Conservation (phyloP, 805 yeast genomes). For the Metschnikowia koreensis region DNA sequence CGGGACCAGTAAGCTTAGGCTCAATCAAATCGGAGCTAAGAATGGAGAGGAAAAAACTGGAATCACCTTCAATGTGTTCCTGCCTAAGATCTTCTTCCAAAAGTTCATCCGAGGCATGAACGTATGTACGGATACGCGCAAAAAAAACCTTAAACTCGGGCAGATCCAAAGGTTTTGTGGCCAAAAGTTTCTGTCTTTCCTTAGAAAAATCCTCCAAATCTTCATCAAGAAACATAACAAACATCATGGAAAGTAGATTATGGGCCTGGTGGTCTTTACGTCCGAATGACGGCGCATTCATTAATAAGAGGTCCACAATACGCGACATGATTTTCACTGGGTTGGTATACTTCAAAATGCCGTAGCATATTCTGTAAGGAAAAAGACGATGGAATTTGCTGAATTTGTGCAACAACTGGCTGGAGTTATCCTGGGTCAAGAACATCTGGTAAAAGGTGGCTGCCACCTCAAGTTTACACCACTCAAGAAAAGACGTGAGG, state of each 20-base stretch:
- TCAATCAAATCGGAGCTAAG: conserved; percentile 20
- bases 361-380: conserved; percentile 77
- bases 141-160: conserved; percentile 28
- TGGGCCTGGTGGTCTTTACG: conserved; percentile 19
- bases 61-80: conserved; percentile 70
- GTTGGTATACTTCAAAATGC: conserved; percentile 77
- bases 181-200: conserved; percentile 49
- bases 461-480: conserved; percentile 81
- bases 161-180: conserved; percentile 36
- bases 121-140: conserved; percentile 44
- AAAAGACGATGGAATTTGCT: conserved; percentile 70
- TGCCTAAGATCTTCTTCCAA: conserved; percentile 41
- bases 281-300: conserved; percentile 34
- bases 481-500: conserved; percentile 67
- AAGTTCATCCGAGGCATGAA: conserved; percentile 49
- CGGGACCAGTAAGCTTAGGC: conserved; percentile 19
- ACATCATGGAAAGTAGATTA: conserved; percentile 64
- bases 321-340: conserved; percentile 82
- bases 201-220: conserved; percentile 61
- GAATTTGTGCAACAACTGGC: conserved; percentile 69
- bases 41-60: conserved; percentile 63
- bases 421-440: conserved; percentile 77
- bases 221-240: conserved; percentile 70
- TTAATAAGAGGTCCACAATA: conserved; percentile 76
- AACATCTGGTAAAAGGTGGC: conserved; percentile 80